Base-by-base conservation (phyloP, 257 asterid species). In the Solanum chiquidenum region DNA sequence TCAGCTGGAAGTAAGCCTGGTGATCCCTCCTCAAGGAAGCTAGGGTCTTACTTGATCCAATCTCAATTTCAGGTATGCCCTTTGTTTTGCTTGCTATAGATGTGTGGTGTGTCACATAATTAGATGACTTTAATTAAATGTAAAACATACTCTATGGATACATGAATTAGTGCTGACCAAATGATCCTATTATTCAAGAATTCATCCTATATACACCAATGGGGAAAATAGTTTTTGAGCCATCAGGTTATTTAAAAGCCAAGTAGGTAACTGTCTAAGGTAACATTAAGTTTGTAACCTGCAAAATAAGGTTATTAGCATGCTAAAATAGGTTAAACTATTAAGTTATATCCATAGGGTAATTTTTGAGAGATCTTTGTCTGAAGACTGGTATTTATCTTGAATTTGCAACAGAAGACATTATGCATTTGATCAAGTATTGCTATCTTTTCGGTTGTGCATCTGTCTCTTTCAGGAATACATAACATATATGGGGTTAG, bases 1-100 rank as follows among this genome's bases (percentile, higher is more conserved):
- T 94, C 98, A 0, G 95, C 98, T 0, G 98, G 98, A 92, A 97
- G 99, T 88, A 91, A 90, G 55, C 98, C 99, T 0, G 92, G 92
- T 4, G 95, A 94, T 13, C 92, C 98, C 27, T 97, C 99, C 29
- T 90, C 93, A 84, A 95, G 87, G 92, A 97, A 95, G 93, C 92
- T 97, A 2, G 98, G 99, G 2, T 90, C 99, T 74, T 97, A 94
- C 91, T 90, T 97, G 90, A 83, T 97, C 46, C 98, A 93, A 49
- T 95, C 98, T 37, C 99, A 97, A 86, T 94, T 94, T 89, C 99
- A 97, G 99, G 99, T 95, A 35, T 73, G 73, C 84, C 76, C 76
- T 91, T 69, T 46, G 14, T 18, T 29, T 16, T 44, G 38, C 66
- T 64, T 44, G 38, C 85, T 80, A 9, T 80, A 44, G 11, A 80